Conservation (phyloP, 148 eudicot genomes). For the Diospyros lotus region DNA sequence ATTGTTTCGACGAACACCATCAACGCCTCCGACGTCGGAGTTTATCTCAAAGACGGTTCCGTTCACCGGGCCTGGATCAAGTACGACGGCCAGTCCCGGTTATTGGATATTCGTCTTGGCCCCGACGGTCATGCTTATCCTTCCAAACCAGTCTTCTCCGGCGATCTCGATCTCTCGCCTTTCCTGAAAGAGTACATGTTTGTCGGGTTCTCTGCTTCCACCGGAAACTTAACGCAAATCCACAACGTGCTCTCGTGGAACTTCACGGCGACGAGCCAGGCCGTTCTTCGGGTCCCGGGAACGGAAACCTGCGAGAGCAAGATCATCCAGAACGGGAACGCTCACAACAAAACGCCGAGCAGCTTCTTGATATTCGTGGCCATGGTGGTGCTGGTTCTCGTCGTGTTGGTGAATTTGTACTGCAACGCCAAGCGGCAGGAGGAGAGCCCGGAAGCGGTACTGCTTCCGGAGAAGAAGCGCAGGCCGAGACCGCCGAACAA, state of each 20-base stretch:
- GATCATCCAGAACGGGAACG: slow-evolving; percentile 20
- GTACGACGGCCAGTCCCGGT: slow-evolving; percentile 41
- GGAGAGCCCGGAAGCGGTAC: slow-evolving; percentile 9
- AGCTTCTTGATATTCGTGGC: slow-evolving; percentile 57
- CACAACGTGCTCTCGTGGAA: slow-evolving; percentile 78
- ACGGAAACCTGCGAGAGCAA: slow-evolving; percentile 47
- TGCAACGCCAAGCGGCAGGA: slow-evolving; percentile 32
- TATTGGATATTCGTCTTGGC: slow-evolving; percentile 49
- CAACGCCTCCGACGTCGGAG: slow-evolving; percentile 51
- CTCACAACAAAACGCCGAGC: slow-evolving; percentile 29
- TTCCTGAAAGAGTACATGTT: slow-evolving; percentile 79
- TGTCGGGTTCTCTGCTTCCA: slow-evolving; percentile 83
- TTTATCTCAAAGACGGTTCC: slow-evolving; percentile 53
- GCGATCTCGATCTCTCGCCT: slow-evolving; percentile 46
- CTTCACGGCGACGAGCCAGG: slow-evolving; percentile 53
- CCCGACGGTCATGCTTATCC: slow-evolving; percentile 16
- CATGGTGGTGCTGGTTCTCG: slow-evolving; percentile 40
- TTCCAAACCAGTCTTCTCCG: slow-evolving; percentile 40
- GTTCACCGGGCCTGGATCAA: slow-evolving; percentile 47
- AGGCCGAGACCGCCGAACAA: slow-evolving; percentile 61
- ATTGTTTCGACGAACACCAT: slow-evolving; percentile 50
- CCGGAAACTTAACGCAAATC: slow-evolving; percentile 60
- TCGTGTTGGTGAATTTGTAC: slow-evolving; percentile 36
- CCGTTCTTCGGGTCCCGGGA: slow-evolving; percentile 51
- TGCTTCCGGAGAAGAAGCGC: slow-evolving; percentile 32